Base-by-base conservation (phyloP, 768 basidiomycete species). In the Amanita thiersii region DNA sequence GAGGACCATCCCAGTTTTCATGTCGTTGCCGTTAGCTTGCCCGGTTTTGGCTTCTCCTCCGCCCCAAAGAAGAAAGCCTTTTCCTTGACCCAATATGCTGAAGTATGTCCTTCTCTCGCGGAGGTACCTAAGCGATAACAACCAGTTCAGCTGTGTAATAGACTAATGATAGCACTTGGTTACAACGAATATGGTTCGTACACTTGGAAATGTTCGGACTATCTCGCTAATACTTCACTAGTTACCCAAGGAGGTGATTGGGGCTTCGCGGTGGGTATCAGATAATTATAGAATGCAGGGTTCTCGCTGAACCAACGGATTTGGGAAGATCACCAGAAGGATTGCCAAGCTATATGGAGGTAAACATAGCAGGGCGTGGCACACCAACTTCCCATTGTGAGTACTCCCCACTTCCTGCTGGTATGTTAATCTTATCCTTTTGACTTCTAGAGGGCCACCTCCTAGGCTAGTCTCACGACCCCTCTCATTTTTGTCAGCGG, bases 11-110 rank as follows among this genome's bases (percentile, higher is more conserved):
- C 76, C 1, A 68, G 65, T 21, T 80, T 81, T 50, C 80, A 82
- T 44, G 76, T 82, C 15, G 77, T 84, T 1, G 74, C 72, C 0
- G 47, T 71, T 7, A 73, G 77, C 48, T 49, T 82, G 2, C 80
- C 81, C 9, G 77, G 75, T 0, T 82, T 56, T 56, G 81, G 77
- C 0, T 81, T 81, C 53, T 80, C 79, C 0, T 64, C 74, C 9
- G 72, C 66, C 1, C 69, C 74, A 3, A 64, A 50, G 28, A 75
- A 70, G 50, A 63, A 62, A 48, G 77, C 74, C 2, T 79, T 80
- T 41, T 48, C 44, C 2, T 23, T 57, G 1, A 25, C 52, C 1
- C 74, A 80, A 42, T 75, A 69, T 37, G 77, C 77, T 1, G 75
- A 81, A 59, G 79, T 72, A 32, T 7, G 47, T 40, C 20, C 12